Base-by-base conservation (phyloP, 805 yeast genomes). In the Candida ascalaphidarum region DNA sequence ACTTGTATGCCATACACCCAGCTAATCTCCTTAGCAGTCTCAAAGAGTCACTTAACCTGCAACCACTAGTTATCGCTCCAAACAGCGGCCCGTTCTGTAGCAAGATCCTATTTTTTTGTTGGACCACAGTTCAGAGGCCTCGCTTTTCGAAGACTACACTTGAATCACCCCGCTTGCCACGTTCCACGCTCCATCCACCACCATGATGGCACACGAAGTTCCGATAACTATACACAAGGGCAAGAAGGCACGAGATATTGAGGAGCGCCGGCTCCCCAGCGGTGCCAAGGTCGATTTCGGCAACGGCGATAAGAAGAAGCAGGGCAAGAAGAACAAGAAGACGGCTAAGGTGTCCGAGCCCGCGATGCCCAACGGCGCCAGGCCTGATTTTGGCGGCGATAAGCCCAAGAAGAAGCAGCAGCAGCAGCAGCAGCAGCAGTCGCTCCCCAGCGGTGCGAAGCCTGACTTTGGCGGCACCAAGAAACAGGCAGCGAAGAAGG, bases 171-270 rank as follows among this genome's bases (percentile, higher is more conserved):
- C n/a, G n/a, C n/a, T n/a, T n/a, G n/a, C n/a, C n/a, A n/a, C n/a
- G n/a, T n/a, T n/a, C n/a, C n/a, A n/a, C n/a, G n/a, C n/a, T n/a
- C n/a, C n/a, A n/a, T n/a, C n/a, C n/a, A n/a, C n/a, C n/a, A 33
- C 28, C 14, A 50, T 52, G 57, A 52, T 51, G 55, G 54, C 55
- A 10, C 63, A 54, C 36, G 61, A 56, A 39, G 31, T 48, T 36
- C 59, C 62, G 21, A 29, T 41, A 33, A 39, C 44, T 22, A 41
- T 46, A 28, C 55, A 40, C 22, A 44, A 32, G 14, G 34, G 29
- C 29, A 39, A 27, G n/a, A 11, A 37, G 29, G 12, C 30, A 38
- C 18, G 18, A 17, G 18, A 17, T 7, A 8, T 17, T 17, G 20
- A 29, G 16, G 33, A 30, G 29, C 22, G 24, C 27, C 31, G 26